Base-by-base conservation (phyloP, 495 filamentous ascomycete species). In the Penicillium steckii region DNA sequence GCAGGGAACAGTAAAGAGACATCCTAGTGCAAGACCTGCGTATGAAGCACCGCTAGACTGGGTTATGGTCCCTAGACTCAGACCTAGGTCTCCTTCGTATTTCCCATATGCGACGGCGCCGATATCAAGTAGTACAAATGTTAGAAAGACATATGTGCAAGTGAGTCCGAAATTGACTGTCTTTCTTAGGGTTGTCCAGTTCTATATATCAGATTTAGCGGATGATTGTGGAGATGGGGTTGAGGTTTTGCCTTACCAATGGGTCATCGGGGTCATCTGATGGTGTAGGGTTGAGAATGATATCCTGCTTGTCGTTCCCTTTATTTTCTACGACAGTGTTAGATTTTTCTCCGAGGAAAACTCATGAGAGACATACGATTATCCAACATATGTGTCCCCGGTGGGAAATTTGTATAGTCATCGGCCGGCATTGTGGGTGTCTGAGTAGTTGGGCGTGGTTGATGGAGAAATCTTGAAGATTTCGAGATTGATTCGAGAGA, bases 1-100 rank as follows among this genome's bases (percentile, higher is more conserved):
- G 50, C 69, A 72, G 2, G 71, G 73, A 27, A 72, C 66, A 9
- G 73, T 49, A 18, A 76, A 18, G 5, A 72, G 45, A 73, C 30
- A 33, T 33, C 30, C 30, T 33, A 33, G n/a, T 8, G 65, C 69
- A 2, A 77, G 58, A 3, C 62, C 59, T 29, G 46, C 59, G 32
- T 55, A 55, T 15, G 52, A 61, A 40, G 66, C 30, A 33, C 30
- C 30, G 12, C 30, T 12, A 6, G 30, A 6, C 30, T 33, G 30
- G 30, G 8, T 12, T 7, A 33, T 12, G 30, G 10, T 13, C n/a
- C n/a, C n/a, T 12, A 8, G 4, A 12, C 30, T 33, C 8, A 33
- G n/a, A 10, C 30, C 30, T 3, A 67, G 41, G 53, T 51, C 4
- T 69, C 56, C 38, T 69, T 56, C n/a, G 30, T 48, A 41, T 64